These are phyloP conservation scores for Colletotrichum sp. DNA, from an alignment of 2,329 filamentous ascomycete genomes.

Conservation along the genomic window DNA sequence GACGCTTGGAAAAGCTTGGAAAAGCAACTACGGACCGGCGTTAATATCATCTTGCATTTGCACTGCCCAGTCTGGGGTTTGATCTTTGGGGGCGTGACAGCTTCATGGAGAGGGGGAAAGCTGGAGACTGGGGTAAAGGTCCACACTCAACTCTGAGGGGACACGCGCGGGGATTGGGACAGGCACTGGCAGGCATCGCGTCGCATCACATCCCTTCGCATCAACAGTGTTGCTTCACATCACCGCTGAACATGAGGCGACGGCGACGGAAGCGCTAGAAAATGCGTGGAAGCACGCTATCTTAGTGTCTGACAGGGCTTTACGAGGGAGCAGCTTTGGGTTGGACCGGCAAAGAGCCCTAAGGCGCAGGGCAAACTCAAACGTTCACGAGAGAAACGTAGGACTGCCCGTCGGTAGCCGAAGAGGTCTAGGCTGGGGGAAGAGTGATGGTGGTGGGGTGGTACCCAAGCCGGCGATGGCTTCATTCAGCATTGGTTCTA, in stretches of 20 bases:
- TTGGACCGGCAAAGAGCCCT: not conserved
- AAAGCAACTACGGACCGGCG: not conserved
- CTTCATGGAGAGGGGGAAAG: not conserved
- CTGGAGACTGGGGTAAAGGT: not conserved
- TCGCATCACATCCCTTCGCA: not conserved
- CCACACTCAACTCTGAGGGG: not conserved
- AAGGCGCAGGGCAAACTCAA: not conserved
- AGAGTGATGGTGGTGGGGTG: not conserved
- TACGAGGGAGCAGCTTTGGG: not conserved
- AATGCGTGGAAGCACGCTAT: conserved; percentile 4
- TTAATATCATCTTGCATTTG: not conserved
- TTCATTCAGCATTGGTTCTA: not conserved
- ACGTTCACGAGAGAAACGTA: not conserved
- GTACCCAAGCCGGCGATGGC: not conserved
- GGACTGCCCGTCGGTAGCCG: not conserved
- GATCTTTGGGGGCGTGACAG: not conserved
- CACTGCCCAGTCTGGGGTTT: not conserved
- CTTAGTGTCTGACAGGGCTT: not conserved
- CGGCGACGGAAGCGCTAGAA: conserved; percentile 15
- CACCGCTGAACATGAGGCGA: not conserved
- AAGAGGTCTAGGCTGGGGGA: not conserved
- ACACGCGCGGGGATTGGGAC: not conserved
- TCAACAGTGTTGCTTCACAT: not conserved
- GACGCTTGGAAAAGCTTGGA: not conserved
- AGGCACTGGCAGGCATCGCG: not conserved